Conservation (phyloP, 768 basidiomycete genomes). For the Clathrus columnatus region DNA sequence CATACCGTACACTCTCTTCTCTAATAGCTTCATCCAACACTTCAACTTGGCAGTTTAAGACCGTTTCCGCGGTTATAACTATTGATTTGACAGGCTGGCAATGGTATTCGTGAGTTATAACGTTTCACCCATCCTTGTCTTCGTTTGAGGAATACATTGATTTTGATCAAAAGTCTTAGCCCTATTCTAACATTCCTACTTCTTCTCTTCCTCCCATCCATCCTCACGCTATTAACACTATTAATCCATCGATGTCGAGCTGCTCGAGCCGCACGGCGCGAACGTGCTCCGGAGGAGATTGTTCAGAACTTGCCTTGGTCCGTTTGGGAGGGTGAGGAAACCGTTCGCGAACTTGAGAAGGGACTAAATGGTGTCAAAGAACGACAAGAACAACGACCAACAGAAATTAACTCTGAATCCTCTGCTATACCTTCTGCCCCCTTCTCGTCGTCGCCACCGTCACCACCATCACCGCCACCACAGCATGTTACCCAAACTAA, state of each 20-base stretch:
- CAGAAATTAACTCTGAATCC: neutral
- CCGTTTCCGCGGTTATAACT: conserved; percentile 67
- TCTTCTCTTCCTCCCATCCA: conserved; percentile 83
- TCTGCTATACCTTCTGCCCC: neutral
- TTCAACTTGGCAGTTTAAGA: conserved; percentile 67
- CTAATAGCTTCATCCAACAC: conserved; percentile 69
- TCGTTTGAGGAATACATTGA: neutral
- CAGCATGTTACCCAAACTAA: neutral
- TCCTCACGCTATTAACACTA: conserved; percentile 82
- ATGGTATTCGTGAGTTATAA: conserved; percentile 73
- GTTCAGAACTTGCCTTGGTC: conserved; percentile 75
- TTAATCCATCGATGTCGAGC: conserved; percentile 83
- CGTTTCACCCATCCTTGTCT: conserved; percentile 4
- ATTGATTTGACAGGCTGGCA: conserved; percentile 81
- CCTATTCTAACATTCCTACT: conserved; percentile 81
- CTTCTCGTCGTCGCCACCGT: too few species aligned
- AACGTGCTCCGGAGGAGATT: conserved; percentile 74
- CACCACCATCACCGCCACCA: too few species aligned
- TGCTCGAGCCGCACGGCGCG: conserved; percentile 70
- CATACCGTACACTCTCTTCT: conserved; percentile 61
- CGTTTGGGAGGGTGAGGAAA: conserved; percentile 59
- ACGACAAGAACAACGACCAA: neutral
- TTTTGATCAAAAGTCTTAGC: conserved; percentile 28
- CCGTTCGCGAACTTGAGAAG: conserved; percentile 36
- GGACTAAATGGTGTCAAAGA: conserved; percentile 3